These are phyloP conservation scores for Aspergillus novoparasiticus DNA, from an alignment of 2,329 filamentous ascomycete species.

Conservation along the genomic window DNA sequence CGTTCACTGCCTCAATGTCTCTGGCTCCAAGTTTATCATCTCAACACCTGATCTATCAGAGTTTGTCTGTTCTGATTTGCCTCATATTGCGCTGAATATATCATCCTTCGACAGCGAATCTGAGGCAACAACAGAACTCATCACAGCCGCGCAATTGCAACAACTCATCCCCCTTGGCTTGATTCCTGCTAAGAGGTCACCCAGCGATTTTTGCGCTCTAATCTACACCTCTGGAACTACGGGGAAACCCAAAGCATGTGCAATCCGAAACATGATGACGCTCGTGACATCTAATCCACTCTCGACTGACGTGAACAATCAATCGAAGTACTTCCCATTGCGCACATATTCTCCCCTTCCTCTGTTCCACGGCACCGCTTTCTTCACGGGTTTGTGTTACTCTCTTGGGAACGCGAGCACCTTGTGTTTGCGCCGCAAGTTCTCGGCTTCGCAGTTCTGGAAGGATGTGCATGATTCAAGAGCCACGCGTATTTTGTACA, in stretches of 20 bases:
- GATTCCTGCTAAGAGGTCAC: constrained; percentile 34
- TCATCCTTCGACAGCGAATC: constrained; percentile 38
- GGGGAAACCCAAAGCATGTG: constrained; percentile 51
- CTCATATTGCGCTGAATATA: constrained; percentile 42
- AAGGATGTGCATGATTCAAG: constrained; percentile 47
- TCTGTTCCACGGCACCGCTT: constrained; percentile 53
- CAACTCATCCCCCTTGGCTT: constrained; percentile 28
- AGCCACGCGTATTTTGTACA: constrained; percentile 49
- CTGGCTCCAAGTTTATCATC: constrained; percentile 44
- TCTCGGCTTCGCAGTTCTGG: constrained; percentile 51
- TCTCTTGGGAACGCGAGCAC: constrained; percentile 44
- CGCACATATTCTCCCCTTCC: constrained; percentile 53
- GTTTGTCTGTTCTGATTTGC: constrained; percentile 35
- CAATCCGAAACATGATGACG: constrained; percentile 42
- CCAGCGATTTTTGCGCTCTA: constrained; percentile 40
- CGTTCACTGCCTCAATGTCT: constrained; percentile 48
- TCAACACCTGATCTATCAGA: constrained; percentile 49
- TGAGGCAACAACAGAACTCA: constrained; percentile 24
- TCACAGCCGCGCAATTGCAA: constrained; percentile 30
- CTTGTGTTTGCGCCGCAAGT: constrained; percentile 49
- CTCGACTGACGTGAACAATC: constrained; percentile 39
- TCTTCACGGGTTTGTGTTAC: constrained; percentile 49
- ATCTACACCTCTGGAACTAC: constrained; percentile 55
- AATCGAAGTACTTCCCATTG: constrained; percentile 46
- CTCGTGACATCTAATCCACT: constrained; percentile 41